Evolutionary conservation across 192 early-diverging fungal species (phyloP).

Genomic region (Coemansia sp.): DNA sequence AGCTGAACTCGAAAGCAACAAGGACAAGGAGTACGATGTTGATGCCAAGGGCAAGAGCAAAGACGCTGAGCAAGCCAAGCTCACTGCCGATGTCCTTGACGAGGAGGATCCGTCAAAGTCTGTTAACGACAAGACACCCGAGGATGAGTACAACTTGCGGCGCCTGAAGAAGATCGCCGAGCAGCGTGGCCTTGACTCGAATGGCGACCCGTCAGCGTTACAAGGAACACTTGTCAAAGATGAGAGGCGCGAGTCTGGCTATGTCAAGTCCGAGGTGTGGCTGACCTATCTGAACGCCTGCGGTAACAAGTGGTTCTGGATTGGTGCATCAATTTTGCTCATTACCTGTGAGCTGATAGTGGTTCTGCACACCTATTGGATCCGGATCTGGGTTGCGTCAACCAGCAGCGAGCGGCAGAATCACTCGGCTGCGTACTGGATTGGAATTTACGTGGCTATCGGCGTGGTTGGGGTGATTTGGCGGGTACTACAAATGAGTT

Average conservation of each 20-base stretch:
- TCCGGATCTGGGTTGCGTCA: slow-evolving; percentile 20
- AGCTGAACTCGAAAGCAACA: slow-evolving; percentile 6
- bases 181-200: slow-evolving; percentile 39
- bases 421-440: slow-evolving; percentile 60
- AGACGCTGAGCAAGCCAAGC: slow-evolving; percentile 15
- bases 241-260: slow-evolving; percentile 77
- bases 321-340: slow-evolving; percentile 18
- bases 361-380: slow-evolving; percentile 29
- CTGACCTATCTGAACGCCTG: slow-evolving; percentile 67
- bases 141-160: slow-evolving; percentile 31
- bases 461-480: slow-evolving; percentile 48
- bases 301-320: slow-evolving; percentile 59
- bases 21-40: slow-evolving; percentile 17
- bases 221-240: slow-evolving; percentile 69
- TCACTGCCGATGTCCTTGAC: not conserved
- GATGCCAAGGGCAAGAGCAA: slow-evolving; percentile 19
- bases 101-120: slow-evolving; percentile 1
- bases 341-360: not conserved
- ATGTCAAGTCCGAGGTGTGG: slow-evolving; percentile 72
- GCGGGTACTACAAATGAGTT: slow-evolving; percentile 42
- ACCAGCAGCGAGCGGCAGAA: not conserved
- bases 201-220: slow-evolving; percentile 20
- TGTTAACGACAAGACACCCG: slow-evolving; percentile 17
- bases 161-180: slow-evolving; percentile 24
- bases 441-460: slow-evolving; percentile 64